These are phyloP conservation scores for Scutellaria minor DNA, from an alignment of 257 asterid genomes.

Conservation along the genomic window DNA sequence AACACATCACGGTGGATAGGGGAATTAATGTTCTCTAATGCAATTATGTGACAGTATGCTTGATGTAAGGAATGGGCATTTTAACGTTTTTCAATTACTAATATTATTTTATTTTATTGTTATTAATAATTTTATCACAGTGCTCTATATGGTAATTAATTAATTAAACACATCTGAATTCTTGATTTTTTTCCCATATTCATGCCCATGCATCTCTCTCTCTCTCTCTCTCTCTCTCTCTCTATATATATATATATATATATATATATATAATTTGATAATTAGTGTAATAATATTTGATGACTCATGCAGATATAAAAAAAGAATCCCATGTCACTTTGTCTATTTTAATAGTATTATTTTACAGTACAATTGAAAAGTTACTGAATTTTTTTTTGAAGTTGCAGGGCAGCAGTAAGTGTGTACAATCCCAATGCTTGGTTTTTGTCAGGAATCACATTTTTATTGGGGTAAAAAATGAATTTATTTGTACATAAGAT, in stretches of 20 bases:
- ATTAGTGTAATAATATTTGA: too few relatives aligned
- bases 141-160: slow-evolving; percentile 19
- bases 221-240: not conserved
- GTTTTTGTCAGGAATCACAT: not conserved
- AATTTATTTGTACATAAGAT: too few relatives aligned
- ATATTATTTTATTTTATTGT: too few relatives aligned
- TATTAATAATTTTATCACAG: not conserved
- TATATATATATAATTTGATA: not conserved
- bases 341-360: slow-evolving; percentile 36
- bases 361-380: slow-evolving; percentile 54
- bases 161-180: slow-evolving; percentile 31
- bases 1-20: too few relatives aligned
- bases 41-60: slow-evolving; percentile 45
- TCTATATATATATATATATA: not conserved
- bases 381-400: slow-evolving; percentile 44
- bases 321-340: slow-evolving; percentile 42
- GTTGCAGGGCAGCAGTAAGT: slow-evolving; percentile 40
- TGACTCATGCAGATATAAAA: too few relatives aligned
- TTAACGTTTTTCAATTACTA: too few relatives aligned
- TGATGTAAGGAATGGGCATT: slow-evolving; percentile 30
- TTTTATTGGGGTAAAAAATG: not conserved
- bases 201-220: slow-evolving; percentile 39
- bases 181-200: slow-evolving; percentile 43
- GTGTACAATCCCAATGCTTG: slow-evolving; percentile 47
- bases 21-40: too few relatives aligned